Conservation (phyloP, 495 filamentous ascomycete genomes). For the Penicillium cosmopolitanum region DNA sequence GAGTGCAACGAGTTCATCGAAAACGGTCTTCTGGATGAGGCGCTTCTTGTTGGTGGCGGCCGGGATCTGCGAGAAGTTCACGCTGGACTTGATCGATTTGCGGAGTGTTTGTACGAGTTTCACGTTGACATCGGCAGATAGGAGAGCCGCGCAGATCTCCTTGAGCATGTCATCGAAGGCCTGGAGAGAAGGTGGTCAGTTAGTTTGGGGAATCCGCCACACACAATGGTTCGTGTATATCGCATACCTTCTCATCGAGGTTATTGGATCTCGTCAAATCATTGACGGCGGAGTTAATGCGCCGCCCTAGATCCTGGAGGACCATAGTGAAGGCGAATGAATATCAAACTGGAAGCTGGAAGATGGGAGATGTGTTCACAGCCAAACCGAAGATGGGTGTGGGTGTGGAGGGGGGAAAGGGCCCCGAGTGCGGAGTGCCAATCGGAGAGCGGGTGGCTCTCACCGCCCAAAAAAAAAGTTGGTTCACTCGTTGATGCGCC, state of each 20-base stretch:
- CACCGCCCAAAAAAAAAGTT: conserved; percentile 45
- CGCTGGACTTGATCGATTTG: conserved; percentile 85
- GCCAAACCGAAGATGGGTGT: conserved; percentile 17
- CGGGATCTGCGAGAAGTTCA: conserved; percentile 91
- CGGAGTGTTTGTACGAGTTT: conserved; percentile 89
- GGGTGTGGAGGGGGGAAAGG: conserved; percentile 31
- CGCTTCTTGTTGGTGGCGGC: conserved; percentile 95
- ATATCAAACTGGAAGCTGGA: too few species aligned
- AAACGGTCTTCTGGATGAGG: conserved; percentile 96
- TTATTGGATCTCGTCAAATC: conserved; percentile 90
- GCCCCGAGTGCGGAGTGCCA: conserved; percentile 39
- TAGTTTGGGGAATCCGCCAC: conserved; percentile 6
- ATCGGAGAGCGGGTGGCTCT: conserved; percentile 37
- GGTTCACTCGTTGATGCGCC: conserved; percentile 16
- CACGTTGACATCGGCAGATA: conserved; percentile 96
- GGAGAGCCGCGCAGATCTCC: conserved; percentile 89
- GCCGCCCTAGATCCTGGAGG: conserved; percentile 96
- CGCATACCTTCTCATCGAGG: conserved; percentile 88
- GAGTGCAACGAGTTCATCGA: conserved; percentile 92
- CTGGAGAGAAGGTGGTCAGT: conserved; percentile 46
- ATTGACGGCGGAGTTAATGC: conserved; percentile 94
- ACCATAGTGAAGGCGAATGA: conserved; percentile 67
- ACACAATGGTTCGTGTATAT: background rate
- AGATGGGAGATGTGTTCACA: conserved; percentile 14
- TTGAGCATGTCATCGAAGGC: conserved; percentile 98